Percentiles rank a stretch among this genome's conserved stretches.
Conservation (phyloP, 495 filamentous ascomycete genomes). For the Neurospora sp. region DNA sequence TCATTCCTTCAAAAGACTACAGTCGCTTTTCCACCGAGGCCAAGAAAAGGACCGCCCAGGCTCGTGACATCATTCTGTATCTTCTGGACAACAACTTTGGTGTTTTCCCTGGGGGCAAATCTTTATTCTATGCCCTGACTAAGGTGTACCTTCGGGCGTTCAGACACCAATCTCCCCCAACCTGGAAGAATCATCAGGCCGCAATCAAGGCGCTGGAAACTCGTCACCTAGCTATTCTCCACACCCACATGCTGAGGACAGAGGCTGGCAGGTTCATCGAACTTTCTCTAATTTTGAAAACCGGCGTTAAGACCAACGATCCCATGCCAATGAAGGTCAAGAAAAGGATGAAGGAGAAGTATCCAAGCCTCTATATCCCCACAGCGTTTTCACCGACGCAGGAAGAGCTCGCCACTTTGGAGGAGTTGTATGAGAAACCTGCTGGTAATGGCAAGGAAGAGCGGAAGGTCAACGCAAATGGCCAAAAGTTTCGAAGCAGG, state of each 20-base stretch:
- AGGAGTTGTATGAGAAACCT: constrained; percentile 14
- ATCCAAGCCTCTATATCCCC: constrained; percentile 33
- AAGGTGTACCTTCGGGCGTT: constrained; percentile 44
- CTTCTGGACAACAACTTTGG: constrained; percentile 60
- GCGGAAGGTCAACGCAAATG: constrained; percentile 16
- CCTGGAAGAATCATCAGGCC: constrained; percentile 30
- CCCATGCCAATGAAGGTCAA: constrained; percentile 17
- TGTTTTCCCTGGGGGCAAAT: constrained; percentile 62
- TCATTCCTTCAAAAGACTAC: constrained; percentile 14
- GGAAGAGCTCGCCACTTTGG: constrained; percentile 23
- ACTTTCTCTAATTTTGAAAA: constrained; percentile 16
- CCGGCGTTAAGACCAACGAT: constrained; percentile 17
- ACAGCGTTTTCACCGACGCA: constrained; percentile 29
- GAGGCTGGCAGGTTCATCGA: constrained; percentile 14
- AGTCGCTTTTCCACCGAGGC: constrained; percentile 14
- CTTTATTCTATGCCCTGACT: constrained; percentile 64
- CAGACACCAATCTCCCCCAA: constrained; percentile 26
- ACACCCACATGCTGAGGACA: constrained; percentile 23
- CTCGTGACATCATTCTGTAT: constrained; percentile 55
- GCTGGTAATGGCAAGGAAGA: constrained; percentile 2
- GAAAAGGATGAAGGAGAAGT: constrained; percentile 32
- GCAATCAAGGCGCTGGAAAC: constrained; percentile 33
- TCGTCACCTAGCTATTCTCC: constrained; percentile 12
- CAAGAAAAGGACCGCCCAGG: constrained; percentile 20
- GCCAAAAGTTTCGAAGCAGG: constrained; percentile 21